Base-by-base conservation (phyloP, 202 grass and related monocot genomes). In the Digitaria exilis region DNA sequence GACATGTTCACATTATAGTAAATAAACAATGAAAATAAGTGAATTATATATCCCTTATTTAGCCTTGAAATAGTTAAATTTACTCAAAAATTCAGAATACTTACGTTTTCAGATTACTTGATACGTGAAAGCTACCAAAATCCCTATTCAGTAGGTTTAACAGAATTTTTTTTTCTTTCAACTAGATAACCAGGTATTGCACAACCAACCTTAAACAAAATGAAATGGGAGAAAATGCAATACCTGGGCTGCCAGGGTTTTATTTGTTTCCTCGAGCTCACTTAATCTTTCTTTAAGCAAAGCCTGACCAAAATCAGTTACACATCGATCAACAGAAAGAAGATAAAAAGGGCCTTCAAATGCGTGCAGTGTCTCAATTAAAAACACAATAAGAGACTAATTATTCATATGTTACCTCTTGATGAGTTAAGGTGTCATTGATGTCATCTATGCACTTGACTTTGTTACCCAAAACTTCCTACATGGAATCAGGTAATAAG, bases 401-500 rank as follows among this genome's bases (percentile, higher is more conserved):
- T 73, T 25, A 59, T 87, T 32, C 29, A 72, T 70, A 26, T 62
- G 71, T 69, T 86, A 94, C 92, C 95, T 92, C 90, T 65, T 84
- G 72, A 84, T 77, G 71, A 85, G 58, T 84, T 90, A 84, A 89
- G 57, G 71, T 56, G 43, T 72, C 82, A 42, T 86, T 93, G 82
- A 82, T 78, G 76, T 76, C 82, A 31, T 93, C 95, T 67, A 94
- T 79, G 85, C 55, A 79, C 83, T 84, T 89, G 69, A 91, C 73
- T 88, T 91, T 91, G 69, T 88, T 84, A 71, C 84, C 66, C 67
- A 94, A 76, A 86, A 82, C 75, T 78, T 81, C 90, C 95, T 94
- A 84, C 44, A 87, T 45, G 45, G 64, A 78, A 80, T 83, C 41
- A 62, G 69, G 15, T 19, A 73, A 86, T 63, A 69, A 70, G 32